Evolutionary conservation across 1,284 basidiomycete species (phyloP).

Genomic region (Tylopilus sp.): DNA sequence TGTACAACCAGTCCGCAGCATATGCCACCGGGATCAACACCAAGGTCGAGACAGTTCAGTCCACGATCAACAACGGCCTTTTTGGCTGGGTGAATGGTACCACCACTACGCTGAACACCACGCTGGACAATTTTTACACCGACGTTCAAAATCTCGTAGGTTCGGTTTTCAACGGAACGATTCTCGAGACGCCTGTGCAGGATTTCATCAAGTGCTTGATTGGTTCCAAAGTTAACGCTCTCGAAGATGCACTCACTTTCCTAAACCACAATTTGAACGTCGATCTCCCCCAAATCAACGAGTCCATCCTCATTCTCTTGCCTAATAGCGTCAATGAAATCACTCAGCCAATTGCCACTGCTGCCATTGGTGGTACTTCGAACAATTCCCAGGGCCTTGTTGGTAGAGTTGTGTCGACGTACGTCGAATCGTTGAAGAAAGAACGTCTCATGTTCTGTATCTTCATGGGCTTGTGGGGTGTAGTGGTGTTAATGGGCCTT

Average conservation of each 20-base stretch:
- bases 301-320: slow-evolving; percentile 81
- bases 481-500: slow-evolving; percentile 82
- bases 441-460: slow-evolving; percentile 87
- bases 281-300: slow-evolving; percentile 79
- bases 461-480: slow-evolving; percentile 83
- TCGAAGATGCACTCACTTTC: slow-evolving; percentile 93
- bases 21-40: slow-evolving; percentile 85
- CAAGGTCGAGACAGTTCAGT: slow-evolving; percentile 76
- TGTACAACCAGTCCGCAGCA: slow-evolving; percentile 79
- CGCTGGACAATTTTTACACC: slow-evolving; percentile 79
- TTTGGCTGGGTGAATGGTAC: slow-evolving; percentile 98
- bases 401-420: slow-evolving; percentile 78
- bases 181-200: slow-evolving; percentile 84
- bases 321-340: slow-evolving; percentile 77
- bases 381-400: slow-evolving; percentile 74
- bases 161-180: slow-evolving; percentile 83
- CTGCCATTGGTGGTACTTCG: slow-evolving; percentile 77
- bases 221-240: slow-evolving; percentile 87
- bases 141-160: slow-evolving; percentile 80
- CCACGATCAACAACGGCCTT: slow-evolving; percentile 84
- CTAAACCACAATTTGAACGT: slow-evolving; percentile 89
- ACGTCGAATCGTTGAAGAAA: slow-evolving; percentile 78
- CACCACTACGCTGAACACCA: slow-evolving; percentile 87
- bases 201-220: slow-evolving; percentile 92
- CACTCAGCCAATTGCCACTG: slow-evolving; percentile 81